These are phyloP conservation scores for Aspergillus hiratsukae DNA, from an alignment of 2,329 filamentous ascomycete genomes.

Conservation along the genomic window DNA sequence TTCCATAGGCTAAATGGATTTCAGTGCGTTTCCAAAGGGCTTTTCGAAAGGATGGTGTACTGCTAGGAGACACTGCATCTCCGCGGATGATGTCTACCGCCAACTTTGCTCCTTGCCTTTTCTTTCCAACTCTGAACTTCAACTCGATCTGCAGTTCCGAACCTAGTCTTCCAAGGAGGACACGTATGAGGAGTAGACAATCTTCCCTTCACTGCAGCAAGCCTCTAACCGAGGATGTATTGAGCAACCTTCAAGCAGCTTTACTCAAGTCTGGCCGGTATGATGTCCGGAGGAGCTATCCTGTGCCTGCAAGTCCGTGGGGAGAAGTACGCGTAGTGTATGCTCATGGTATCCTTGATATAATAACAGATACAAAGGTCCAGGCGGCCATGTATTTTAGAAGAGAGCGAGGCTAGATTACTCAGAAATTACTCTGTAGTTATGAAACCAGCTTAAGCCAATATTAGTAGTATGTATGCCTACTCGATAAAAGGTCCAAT, in stretches of 20 bases:
- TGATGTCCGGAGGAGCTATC: not conserved
- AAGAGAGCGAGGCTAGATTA: not conserved
- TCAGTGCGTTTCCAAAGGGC: not conserved
- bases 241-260: not conserved
- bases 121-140: not conserved
- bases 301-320: not conserved
- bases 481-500: not conserved
- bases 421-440: not conserved
- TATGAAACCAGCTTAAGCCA: not conserved
- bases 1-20: conserved; percentile 9
- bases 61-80: too few species aligned
- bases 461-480: not conserved
- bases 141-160: not conserved
- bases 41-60: not conserved
- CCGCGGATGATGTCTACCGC: too few species aligned
- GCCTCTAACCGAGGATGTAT: not conserved
- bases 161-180: not conserved
- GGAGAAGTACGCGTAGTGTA: not conserved
- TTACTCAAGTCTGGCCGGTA: not conserved
- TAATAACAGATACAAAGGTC: not conserved
- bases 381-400: not conserved
- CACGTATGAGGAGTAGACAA: not conserved
- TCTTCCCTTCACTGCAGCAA: not conserved
- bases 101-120: too few species aligned
- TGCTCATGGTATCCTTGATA: not conserved